Base-by-base conservation (phyloP, 495 filamentous ascomycete species). In the Thozetella sp. region DNA sequence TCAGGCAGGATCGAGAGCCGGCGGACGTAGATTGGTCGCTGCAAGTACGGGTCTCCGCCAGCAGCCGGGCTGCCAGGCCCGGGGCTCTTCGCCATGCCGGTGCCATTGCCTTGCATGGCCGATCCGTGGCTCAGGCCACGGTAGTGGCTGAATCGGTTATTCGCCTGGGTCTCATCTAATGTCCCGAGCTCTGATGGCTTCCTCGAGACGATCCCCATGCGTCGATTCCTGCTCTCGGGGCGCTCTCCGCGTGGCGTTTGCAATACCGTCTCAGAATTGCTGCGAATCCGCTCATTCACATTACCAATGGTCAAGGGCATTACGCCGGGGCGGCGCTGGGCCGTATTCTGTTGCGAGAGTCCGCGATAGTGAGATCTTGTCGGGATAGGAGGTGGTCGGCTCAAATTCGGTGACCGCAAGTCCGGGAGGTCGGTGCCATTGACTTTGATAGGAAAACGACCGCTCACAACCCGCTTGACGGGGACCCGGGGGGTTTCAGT, bases 201-300 rank as follows among this genome's bases (percentile, higher is more conserved):
- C 62, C 83, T 88, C 11, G 86, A 87, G 25, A 97, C 86, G 25
- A 96, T 88, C 3, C 93, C 93, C 91, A 97, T 96, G 4, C 94
- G 86, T 64, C 81, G 59, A 76, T 90, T 70, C 67, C 83, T 67
- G 56, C 78, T 78, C n/a, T 77, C 76, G 15, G 78, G 74, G 22
- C 79, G 68, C 56, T 86, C 76, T 13, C 86, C 83, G 22, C 72
- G 70, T 22, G 72, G 62, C 6, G 72, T 69, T 37, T 77, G 78
- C 30, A 91, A 81, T 17, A 92, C 80, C 22, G 90, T 93, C 69
- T 98, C 94, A 58, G 92, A 96, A 63, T 97, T 95, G 63, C 93
- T 97, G 48, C 94, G 86, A 48, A 91, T 86, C 23, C 93, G 85
- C 66, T 98, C 94, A 67, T 84, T 87, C n/a, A 78, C 72, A 58